These are phyloP conservation scores for Ogataea paradorogensis DNA, from an alignment of 805 yeast genomes.

Conservation along the genomic window DNA sequence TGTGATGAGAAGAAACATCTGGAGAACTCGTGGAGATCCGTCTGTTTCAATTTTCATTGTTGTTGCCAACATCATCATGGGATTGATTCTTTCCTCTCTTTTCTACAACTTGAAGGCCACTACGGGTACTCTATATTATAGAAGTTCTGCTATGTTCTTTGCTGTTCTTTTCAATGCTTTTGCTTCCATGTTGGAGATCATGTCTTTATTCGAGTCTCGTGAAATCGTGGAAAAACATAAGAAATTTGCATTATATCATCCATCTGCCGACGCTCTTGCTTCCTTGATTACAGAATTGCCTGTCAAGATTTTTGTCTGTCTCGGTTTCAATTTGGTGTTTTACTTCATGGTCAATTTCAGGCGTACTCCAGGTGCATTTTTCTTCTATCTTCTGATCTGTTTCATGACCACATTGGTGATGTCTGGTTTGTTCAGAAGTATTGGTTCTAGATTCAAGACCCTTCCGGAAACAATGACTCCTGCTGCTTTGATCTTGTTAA, in stretches of 20 bases:
- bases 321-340: conserved; percentile 45
- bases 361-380: conserved; percentile 49
- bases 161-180: conserved; percentile 60
- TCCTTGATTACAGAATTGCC: conserved; percentile 52
- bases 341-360: conserved; percentile 53
- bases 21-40: conserved; percentile 50
- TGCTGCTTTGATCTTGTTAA: conserved; percentile 45
- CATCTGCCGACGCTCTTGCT: conserved; percentile 57
- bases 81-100: conserved; percentile 51
- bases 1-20: conserved; percentile 42
- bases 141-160: conserved; percentile 65
- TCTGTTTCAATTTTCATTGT: conserved; percentile 42
- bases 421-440: conserved; percentile 51
- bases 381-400: conserved; percentile 47
- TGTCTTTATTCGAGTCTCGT: conserved; percentile 50
- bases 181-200: conserved; percentile 55
- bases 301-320: conserved; percentile 39
- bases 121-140: conserved; percentile 46
- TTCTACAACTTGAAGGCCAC: conserved; percentile 44
- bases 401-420: conserved; percentile 43
- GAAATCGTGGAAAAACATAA: conserved; percentile 57
- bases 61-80: conserved; percentile 48
- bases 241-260: conserved; percentile 52
- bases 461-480: conserved; percentile 56
- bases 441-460: conserved; percentile 46